Evolutionary conservation across 192 early-diverging fungal species (phyloP).

Genomic region (Oehlia diaphana): DNA sequence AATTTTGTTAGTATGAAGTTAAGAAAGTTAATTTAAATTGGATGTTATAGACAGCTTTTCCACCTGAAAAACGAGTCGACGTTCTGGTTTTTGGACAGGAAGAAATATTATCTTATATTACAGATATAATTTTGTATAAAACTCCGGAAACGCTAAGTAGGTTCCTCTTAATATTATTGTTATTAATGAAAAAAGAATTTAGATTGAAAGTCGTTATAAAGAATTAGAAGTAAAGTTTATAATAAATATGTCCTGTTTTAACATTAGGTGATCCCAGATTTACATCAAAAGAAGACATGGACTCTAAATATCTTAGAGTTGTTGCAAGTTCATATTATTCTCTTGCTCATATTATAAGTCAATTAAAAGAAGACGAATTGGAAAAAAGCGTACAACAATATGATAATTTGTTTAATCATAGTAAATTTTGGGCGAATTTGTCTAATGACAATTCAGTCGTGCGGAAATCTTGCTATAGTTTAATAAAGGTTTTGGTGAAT

Average conservation of each 20-base stretch:
- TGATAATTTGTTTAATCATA: slow-evolving; percentile 49
- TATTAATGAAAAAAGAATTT: neutral
- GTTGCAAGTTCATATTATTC: slow-evolving; percentile 62
- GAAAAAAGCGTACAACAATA: slow-evolving; percentile 41
- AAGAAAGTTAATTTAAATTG: neutral
- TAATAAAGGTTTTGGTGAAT: slow-evolving; percentile 52
- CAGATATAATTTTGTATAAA: slow-evolving; percentile 70
- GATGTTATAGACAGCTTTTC: slow-evolving; percentile 68
- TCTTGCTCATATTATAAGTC: slow-evolving; percentile 45
- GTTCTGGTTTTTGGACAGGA: slow-evolving; percentile 76
- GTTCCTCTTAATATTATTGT: slow-evolving; percentile 19
- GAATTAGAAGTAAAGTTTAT: neutral
- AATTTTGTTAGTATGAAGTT: neutral
- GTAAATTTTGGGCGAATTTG: slow-evolving; percentile 56
- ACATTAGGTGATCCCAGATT: slow-evolving; percentile 67
- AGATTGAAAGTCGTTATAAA: neutral
- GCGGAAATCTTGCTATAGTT: slow-evolving; percentile 59
- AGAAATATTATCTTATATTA: slow-evolving; percentile 71
- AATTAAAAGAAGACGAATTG: slow-evolving; percentile 12
- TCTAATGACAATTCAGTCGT: slow-evolving; percentile 49
- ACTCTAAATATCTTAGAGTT: slow-evolving; percentile 65
- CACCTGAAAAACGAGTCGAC: slow-evolving; percentile 70
- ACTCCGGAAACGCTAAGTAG: slow-evolving; percentile 80
- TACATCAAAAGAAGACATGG: slow-evolving; percentile 75
- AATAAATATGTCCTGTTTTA: neutral